A percentile compares a stretch with the other conserved stretches of the same genome.
Conservation (phyloP, 179 eudicot genomes). For the Silene noctiflora region DNA sequence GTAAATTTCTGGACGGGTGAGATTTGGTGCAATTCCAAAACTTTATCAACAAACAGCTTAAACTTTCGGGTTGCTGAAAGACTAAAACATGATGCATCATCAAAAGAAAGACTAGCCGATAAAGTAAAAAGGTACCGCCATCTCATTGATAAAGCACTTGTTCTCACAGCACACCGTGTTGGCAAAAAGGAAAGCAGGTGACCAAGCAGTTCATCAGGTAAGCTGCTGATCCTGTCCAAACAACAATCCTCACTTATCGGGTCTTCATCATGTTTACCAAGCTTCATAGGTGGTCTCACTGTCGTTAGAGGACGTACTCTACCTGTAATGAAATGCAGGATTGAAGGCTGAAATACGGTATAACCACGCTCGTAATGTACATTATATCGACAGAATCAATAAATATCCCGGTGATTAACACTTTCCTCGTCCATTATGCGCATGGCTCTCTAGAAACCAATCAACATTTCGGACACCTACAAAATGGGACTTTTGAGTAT, state of each 20-base stretch:
- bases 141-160: constrained; percentile 20
- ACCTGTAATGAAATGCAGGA: neutral
- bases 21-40: constrained; percentile 1
- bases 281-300: neutral
- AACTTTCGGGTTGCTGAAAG: neutral
- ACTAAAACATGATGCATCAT: neutral
- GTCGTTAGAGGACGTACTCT: too few species aligned
- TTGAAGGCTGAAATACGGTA: neutral
- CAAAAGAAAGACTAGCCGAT: neutral
- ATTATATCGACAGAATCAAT: too few species aligned
- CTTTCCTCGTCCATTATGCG: too few species aligned
- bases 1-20: neutral
- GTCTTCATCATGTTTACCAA: neutral
- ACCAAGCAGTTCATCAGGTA: constrained; percentile 18
- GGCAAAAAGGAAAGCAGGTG: constrained; percentile 25
- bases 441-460: too few species aligned
- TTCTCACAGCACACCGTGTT: constrained; percentile 20
- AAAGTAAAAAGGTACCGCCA: constrained; percentile 20
- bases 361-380: too few species aligned
- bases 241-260: constrained; percentile 3
- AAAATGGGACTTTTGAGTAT: too few species aligned
- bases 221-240: constrained; percentile 6
- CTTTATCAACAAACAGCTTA: constrained; percentile 11
- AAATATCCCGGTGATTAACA: too few species aligned
- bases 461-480: too few species aligned